Conservation (phyloP, 1,284 basidiomycete genomes). For the Marasmius tenuissimus region DNA sequence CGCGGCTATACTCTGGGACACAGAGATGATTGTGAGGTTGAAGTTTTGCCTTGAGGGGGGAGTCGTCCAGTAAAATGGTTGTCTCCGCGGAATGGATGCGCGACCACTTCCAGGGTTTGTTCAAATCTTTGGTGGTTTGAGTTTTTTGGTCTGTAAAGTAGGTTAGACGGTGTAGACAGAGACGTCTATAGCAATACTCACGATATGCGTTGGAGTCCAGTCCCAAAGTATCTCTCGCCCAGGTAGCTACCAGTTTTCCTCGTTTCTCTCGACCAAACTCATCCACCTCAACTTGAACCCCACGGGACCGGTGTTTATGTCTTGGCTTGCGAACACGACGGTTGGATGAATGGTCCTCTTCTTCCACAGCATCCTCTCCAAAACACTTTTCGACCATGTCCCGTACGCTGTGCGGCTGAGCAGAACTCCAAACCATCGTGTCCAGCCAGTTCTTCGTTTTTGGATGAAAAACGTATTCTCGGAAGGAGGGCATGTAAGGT, state of each 20-base stretch:
- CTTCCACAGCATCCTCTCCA: constrained; percentile 23
- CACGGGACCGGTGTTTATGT: neutral
- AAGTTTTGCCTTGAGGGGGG: constrained; percentile 61
- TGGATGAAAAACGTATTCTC: constrained; percentile 51
- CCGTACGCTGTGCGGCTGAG: constrained; percentile 64
- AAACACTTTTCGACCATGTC: constrained; percentile 57
- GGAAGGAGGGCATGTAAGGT: constrained; percentile 61
- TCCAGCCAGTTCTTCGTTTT: constrained; percentile 52
- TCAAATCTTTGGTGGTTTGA: constrained; percentile 62
- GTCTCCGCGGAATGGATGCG: constrained; percentile 48
- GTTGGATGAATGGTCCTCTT: neutral
- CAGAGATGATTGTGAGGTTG: constrained; percentile 70
- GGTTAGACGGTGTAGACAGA: neutral
- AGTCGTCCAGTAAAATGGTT: constrained; percentile 71
- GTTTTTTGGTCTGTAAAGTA: constrained; percentile 43
- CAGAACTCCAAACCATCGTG: constrained; percentile 74
- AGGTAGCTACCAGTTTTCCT: constrained; percentile 46
- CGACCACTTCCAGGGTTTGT: constrained; percentile 53
- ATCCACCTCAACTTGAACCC: neutral
- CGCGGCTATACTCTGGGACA: constrained; percentile 51
- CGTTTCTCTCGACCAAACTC: neutral
- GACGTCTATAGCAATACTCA: constrained; percentile 30
- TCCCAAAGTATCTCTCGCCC: constrained; percentile 67
- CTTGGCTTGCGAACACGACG: neutral
- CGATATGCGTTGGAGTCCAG: constrained; percentile 48